Conservation (phyloP, 176 grass and related monocot species). For the Cymbopogon citratus region DNA sequence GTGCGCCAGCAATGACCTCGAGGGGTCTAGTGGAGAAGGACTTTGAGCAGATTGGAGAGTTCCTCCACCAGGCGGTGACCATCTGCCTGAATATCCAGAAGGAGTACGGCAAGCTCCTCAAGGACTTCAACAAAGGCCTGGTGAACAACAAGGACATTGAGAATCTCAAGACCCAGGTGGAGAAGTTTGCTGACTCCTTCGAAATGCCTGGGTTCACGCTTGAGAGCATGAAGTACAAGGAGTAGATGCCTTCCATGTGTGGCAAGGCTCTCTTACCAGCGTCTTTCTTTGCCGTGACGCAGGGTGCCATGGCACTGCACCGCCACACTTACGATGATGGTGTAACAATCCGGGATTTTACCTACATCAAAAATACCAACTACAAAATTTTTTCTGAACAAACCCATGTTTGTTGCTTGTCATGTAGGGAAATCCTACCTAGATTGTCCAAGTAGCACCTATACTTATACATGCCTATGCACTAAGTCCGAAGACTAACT, state of each 20-base stretch:
- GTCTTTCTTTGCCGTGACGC: not conserved
- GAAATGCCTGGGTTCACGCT: slow-evolving; percentile 94
- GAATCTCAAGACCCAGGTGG: slow-evolving; percentile 58
- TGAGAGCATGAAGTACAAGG: slow-evolving; percentile 87
- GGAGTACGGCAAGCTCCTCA: slow-evolving; percentile 83
- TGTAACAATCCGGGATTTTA: too few species aligned
- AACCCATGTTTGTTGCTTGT: too few species aligned
- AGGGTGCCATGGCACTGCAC: not conserved
- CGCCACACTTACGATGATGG: not conserved
- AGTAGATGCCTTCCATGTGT: slow-evolving; percentile 18
- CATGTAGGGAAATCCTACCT: too few species aligned
- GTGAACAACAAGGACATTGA: slow-evolving; percentile 76
- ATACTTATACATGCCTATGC: too few species aligned
- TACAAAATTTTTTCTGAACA: too few species aligned
- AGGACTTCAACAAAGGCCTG: slow-evolving; percentile 89
- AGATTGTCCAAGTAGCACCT: too few species aligned
- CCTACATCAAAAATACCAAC: too few species aligned
- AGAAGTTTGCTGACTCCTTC: slow-evolving; percentile 78
- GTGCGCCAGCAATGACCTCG: slow-evolving; percentile 86
- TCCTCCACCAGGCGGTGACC: slow-evolving; percentile 90
- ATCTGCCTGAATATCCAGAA: slow-evolving; percentile 86
- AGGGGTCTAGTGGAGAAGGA: slow-evolving; percentile 90
- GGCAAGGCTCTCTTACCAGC: not conserved
- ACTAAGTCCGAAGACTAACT: too few species aligned
- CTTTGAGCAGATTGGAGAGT: slow-evolving; percentile 88